phyloP scores from a whole-genome alignment of 768 basidiomycete species.

The Suillus placidus region DNA sequence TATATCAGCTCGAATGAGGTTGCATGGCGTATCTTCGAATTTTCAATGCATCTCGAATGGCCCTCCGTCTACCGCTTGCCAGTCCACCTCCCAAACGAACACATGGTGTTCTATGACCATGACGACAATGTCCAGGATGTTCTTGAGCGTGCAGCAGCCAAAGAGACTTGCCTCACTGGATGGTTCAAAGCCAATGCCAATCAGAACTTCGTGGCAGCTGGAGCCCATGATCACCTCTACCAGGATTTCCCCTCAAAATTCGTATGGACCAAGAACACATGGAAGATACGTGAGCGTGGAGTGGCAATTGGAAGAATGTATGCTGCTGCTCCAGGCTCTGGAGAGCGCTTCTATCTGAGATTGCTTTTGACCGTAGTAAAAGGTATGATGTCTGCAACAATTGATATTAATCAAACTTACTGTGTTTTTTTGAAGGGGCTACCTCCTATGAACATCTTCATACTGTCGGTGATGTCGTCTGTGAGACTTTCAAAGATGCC shows the following conservation, averaged over 20 bases:
- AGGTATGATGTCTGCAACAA: constrained; percentile 18
- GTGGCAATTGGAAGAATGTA: constrained; percentile 37
- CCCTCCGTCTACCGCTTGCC: no score
- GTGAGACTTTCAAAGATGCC: no score
- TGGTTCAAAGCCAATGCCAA: constrained; percentile 36
- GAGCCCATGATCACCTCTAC: constrained; percentile 28
- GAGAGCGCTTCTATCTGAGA: constrained; percentile 44
- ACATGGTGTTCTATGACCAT: constrained; percentile 42
- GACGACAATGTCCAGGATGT: constrained; percentile 27
- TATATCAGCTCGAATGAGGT: constrained; percentile 45
- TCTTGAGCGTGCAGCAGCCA: constrained; percentile 20
- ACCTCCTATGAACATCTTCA: no score
- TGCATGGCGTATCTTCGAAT: no score
- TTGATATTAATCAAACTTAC: no score
- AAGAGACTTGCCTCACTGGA: constrained; percentile 31
- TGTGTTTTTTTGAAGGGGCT: no score
- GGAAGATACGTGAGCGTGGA: constrained; percentile 20
- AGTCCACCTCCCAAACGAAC: no score
- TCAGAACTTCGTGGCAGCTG: constrained; percentile 9
- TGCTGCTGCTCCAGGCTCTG: constrained; percentile 31
- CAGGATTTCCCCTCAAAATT: constrained; percentile 22
- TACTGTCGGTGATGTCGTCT: no score
- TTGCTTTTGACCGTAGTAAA: constrained; percentile 41
- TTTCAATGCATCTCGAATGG: no score
- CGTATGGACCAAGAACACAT: constrained; percentile 16